Evolutionary conservation across 805 yeast species (phyloP).

Genomic region (Barnettozyma pratensis): DNA sequence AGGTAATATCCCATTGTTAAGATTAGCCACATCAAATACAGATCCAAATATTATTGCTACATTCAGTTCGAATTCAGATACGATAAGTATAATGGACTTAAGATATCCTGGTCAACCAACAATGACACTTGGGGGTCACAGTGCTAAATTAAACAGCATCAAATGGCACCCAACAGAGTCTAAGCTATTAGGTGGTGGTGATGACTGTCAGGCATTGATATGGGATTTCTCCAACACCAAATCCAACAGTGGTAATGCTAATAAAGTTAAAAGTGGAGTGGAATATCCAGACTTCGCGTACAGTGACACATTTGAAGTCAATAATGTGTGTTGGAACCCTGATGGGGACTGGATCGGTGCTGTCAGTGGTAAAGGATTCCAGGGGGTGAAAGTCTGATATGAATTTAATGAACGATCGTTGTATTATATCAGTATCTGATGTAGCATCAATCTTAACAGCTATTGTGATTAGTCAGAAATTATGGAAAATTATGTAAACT

Average conservation of each 20-base stretch:
- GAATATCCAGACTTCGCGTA: slow-evolving; percentile 40
- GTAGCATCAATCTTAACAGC: no score
- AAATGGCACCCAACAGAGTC: slow-evolving; percentile 81
- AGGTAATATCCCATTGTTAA: slow-evolving; percentile 43
- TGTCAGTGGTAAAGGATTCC: slow-evolving; percentile 32
- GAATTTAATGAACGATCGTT: no score
- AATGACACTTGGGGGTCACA: slow-evolving; percentile 61
- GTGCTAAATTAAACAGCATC: slow-evolving; percentile 63
- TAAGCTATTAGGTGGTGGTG: slow-evolving; percentile 57
- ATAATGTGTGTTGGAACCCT: slow-evolving; percentile 69
- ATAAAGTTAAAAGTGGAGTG: not conserved
- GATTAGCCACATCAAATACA: slow-evolving; percentile 70
- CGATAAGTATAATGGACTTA: slow-evolving; percentile 71
- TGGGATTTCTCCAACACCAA: slow-evolving; percentile 46
- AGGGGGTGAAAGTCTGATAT: slow-evolving; percentile 24
- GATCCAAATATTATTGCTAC: slow-evolving; percentile 86
- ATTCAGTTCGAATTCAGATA: slow-evolving; percentile 62
- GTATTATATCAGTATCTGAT: no score
- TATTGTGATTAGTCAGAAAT: no score
- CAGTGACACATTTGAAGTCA: slow-evolving; percentile 65
- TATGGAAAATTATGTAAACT: no score
- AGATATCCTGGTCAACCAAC: slow-evolving; percentile 85
- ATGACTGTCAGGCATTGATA: slow-evolving; percentile 66
- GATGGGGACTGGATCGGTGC: slow-evolving; percentile 80
- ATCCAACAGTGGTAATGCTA: not conserved